Evolutionary conservation across 352 stramenopile genomes (phyloP).

Genomic region (Pythium rhizo-oryzae): DNA sequence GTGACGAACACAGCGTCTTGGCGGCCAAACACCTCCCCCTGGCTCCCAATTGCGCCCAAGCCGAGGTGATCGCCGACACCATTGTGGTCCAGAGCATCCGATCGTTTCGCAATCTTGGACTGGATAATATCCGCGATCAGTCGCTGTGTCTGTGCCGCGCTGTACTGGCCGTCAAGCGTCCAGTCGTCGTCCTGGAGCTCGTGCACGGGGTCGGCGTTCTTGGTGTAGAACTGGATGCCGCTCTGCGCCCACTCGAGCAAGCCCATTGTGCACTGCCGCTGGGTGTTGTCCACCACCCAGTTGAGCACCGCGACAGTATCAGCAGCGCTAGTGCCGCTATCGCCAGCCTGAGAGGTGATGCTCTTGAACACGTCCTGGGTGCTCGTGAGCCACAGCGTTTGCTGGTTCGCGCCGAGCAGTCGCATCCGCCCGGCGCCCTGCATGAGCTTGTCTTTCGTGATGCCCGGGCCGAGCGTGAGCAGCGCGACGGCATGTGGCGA

Average conservation of each 20-base stretch:
- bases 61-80: not conserved
- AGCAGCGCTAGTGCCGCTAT: not conserved
- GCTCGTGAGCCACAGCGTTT: constrained; percentile 60
- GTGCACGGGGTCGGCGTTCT: constrained; percentile 18
- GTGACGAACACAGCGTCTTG: not conserved
- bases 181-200: constrained; percentile 27
- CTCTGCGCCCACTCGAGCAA: constrained; percentile 82
- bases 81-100: not conserved
- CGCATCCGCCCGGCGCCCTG: constrained; percentile 87
- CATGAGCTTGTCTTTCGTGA: constrained; percentile 94
- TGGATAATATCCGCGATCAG: constrained; percentile 4
- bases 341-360: constrained; percentile 33
- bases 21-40: not conserved
- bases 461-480: constrained; percentile 79
- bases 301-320: constrained; percentile 43
- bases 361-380: constrained; percentile 67
- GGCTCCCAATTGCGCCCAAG: not conserved
- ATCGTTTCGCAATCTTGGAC: not conserved
- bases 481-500: constrained; percentile 58
- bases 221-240: constrained; percentile 66
- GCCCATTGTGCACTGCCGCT: constrained; percentile 55
- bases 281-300: constrained; percentile 90
- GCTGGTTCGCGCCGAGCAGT: constrained; percentile 74
- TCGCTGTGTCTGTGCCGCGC: not conserved
- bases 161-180: constrained; percentile 29